Percentiles rank a stretch among this genome's conserved stretches.
Conservation (phyloP, 352 stramenopile species). For the Globisporangium emineosum region DNA sequence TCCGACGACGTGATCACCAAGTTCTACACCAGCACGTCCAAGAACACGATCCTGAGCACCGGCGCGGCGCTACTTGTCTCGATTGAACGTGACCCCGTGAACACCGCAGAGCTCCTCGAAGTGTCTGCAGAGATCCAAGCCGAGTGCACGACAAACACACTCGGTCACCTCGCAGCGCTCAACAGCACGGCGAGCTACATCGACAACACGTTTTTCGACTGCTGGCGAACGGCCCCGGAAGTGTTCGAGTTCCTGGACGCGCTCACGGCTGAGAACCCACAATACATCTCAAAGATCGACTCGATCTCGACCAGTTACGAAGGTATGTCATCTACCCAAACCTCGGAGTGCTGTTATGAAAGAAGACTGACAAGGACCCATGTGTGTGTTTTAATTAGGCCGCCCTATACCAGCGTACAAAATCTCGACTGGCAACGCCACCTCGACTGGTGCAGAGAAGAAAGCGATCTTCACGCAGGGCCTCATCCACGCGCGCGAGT, state of each 20-base stretch:
- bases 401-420: conserved; percentile 28
- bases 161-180: neutral
- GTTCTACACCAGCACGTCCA: conserved; percentile 8
- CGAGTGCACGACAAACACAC: conserved; percentile 3
- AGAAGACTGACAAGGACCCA: neutral
- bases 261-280: conserved; percentile 9
- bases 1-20: conserved; percentile 7
- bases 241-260: conserved; percentile 27
- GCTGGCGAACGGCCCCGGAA: conserved; percentile 23
- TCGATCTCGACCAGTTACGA: conserved; percentile 15
- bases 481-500: conserved; percentile 18
- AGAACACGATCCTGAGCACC: neutral
- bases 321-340: neutral
- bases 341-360: neutral
- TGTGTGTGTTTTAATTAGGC: neutral
- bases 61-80: neutral
- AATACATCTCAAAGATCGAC: conserved; percentile 18
- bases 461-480: conserved; percentile 20
- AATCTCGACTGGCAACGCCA: conserved; percentile 13
- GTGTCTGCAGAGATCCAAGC: conserved; percentile 1
- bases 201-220: conserved; percentile 30
- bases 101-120: conserved; percentile 7
- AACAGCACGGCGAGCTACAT: conserved; percentile 9
- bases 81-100: neutral
- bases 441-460: conserved; percentile 1